A percentile compares a stretch with the other conserved stretches of the same genome.
phyloP scores from a whole-genome alignment of 1,284 basidiomycete genomes.

The Abortiporus biennis region DNA sequence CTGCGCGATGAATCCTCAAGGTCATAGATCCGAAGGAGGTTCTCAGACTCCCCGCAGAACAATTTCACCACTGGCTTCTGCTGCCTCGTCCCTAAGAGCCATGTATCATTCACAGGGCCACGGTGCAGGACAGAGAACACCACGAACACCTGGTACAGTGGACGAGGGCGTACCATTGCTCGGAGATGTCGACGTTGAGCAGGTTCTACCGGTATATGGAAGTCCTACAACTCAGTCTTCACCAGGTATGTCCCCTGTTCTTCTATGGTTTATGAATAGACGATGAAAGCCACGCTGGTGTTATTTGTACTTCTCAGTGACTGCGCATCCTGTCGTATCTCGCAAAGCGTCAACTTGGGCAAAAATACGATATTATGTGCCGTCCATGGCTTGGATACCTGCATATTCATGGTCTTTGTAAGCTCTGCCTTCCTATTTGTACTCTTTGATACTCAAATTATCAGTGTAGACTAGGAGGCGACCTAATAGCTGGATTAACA shows the following conservation, averaged over 20 bases:
- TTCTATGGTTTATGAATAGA: not conserved
- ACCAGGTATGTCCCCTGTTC: conserved; percentile 6
- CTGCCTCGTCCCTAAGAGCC: conserved; percentile 13
- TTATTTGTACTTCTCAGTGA: conserved; percentile 3
- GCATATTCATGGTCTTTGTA: conserved; percentile 71
- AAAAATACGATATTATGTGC: conserved; percentile 58
- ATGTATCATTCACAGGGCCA: conserved; percentile 13
- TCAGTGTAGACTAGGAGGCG: conserved; percentile 64
- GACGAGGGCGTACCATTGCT: conserved; percentile 19
- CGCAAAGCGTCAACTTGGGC: conserved; percentile 21
- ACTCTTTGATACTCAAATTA: not conserved
- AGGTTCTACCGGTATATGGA: no score
- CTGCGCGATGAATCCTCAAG: no score
- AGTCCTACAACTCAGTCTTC: no score
- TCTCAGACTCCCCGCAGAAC: no score
- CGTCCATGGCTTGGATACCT: conserved; percentile 78
- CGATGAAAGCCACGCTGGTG: no score
- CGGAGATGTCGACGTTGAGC: conserved; percentile 12
- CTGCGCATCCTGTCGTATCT: conserved; percentile 2
- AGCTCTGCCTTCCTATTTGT: conserved; percentile 22
- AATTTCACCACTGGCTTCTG: no score
- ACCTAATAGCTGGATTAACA: conserved; percentile 80
- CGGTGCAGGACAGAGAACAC: conserved; percentile 17
- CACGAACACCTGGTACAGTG: conserved; percentile 14
- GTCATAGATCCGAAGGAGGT: no score